Conservation (phyloP, 306 rosid genomes). For the Trichosanthes cucumerina region DNA sequence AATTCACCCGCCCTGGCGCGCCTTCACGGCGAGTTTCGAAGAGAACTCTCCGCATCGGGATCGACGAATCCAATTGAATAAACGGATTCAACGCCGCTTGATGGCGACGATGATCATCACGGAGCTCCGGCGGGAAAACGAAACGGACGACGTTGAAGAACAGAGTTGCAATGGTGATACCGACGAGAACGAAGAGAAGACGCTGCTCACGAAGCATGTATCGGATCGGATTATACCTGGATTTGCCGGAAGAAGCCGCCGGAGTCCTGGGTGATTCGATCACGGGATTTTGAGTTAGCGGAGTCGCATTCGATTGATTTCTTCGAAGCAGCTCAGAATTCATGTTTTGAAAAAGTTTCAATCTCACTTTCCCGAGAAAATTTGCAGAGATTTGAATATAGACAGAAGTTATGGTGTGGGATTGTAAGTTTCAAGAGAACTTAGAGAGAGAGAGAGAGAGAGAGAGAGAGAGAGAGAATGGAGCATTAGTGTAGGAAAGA, state of each 20-base stretch:
- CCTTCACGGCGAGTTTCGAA: constrained; percentile 14
- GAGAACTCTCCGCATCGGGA: constrained; percentile 37
- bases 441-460: neutral
- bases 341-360: neutral
- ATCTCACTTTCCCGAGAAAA: neutral
- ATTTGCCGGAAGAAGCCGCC: neutral
- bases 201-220: constrained; percentile 25
- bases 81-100: neutral
- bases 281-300: neutral
- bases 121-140: neutral
- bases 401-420: neutral
- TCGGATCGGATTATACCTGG: neutral
- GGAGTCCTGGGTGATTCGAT: neutral
- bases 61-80: neutral
- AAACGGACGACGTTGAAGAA: constrained; percentile 31
- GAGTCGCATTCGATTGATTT: constrained; percentile 11
- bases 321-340: constrained; percentile 38
- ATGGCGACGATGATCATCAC: neutral
- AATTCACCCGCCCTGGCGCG: neutral
- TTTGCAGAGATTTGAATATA: neutral
- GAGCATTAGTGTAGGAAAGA: neutral
- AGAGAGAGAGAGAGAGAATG: neutral
- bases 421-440: neutral
- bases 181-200: constrained; percentile 22
- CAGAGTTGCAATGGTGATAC: constrained; percentile 27